Evolutionary conservation across 2,329 filamentous ascomycete species (phyloP).

Genomic region (Diaporthe destruens): DNA sequence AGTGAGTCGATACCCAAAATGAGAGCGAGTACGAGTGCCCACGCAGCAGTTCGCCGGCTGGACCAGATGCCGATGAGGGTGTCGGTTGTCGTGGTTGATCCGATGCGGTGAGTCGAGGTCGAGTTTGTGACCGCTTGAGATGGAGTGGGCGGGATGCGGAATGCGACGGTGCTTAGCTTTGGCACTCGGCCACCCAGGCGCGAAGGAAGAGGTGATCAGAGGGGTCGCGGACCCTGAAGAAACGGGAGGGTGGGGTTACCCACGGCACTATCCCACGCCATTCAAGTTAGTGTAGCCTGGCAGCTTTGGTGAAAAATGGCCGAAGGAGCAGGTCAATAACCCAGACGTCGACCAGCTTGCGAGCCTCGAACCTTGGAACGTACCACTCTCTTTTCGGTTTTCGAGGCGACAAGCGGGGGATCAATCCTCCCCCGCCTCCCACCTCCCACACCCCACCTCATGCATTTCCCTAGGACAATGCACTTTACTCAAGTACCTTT

Average conservation of each 20-base stretch:
- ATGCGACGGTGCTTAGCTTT: slow-evolving; percentile 14
- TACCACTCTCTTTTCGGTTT: neutral
- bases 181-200: too few species aligned
- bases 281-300: too few species aligned
- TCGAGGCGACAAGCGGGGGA: neutral
- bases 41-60: neutral
- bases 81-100: neutral
- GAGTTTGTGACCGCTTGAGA: slow-evolving; percentile 2
- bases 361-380: too few species aligned
- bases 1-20: neutral
- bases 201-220: too few species aligned
- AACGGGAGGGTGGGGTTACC: slow-evolving; percentile 23
- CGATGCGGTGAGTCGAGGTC: slow-evolving; percentile 5
- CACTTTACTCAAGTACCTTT: neutral
- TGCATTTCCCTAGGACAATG: neutral
- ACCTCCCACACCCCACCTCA: neutral
- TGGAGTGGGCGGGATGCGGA: slow-evolving; percentile 6
- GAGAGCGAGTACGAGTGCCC: too few species aligned
- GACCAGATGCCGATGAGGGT: slow-evolving; percentile 8
- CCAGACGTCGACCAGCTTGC: neutral
- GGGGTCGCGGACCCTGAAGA: slow-evolving; percentile 24
- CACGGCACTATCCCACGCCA: neutral
- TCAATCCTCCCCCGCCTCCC: neutral
- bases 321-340: too few species aligned
- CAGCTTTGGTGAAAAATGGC: too few species aligned